phyloP scores from a whole-genome alignment of 148 eudicot species.

The Dysphania ambrosioides region DNA sequence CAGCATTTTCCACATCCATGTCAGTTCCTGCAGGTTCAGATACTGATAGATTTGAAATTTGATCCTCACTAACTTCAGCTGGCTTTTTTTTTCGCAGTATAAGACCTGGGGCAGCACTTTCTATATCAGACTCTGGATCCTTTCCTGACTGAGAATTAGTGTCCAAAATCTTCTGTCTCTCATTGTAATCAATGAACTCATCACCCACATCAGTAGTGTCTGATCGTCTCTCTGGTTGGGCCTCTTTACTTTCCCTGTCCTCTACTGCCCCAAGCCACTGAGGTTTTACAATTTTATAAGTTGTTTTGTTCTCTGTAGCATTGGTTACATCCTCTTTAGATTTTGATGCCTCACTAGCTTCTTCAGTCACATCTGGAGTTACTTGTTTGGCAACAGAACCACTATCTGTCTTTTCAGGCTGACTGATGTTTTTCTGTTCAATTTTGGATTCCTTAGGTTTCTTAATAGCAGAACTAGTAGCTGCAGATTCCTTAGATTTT shows the following conservation, averaged over 20 bases:
- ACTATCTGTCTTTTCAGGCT: constrained; percentile 31
- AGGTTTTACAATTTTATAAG: constrained; percentile 61
- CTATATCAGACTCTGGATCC: constrained; percentile 43
- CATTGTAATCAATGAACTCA: constrained; percentile 84
- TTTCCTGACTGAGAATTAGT: constrained; percentile 18
- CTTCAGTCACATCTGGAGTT: constrained; percentile 17
- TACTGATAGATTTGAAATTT: constrained; percentile 32
- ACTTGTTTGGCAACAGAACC: constrained; percentile 33
- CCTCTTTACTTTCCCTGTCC: constrained; percentile 44
- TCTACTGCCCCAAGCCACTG: constrained; percentile 99
- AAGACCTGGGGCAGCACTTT: constrained; percentile 89
- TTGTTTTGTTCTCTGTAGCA: constrained; percentile 36
- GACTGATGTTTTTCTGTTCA: constrained; percentile 27
- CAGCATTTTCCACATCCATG: constrained; percentile 66
- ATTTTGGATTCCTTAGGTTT: constrained; percentile 26
- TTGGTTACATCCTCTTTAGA: constrained; percentile 30
- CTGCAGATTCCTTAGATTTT: constrained; percentile 26
- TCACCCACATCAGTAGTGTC: constrained; percentile 46
- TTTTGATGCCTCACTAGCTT: constrained; percentile 33
- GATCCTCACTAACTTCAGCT: constrained; percentile 25
- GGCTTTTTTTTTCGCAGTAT: constrained; percentile 82
- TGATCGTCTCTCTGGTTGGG: constrained; percentile 29
- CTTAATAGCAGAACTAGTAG: constrained; percentile 26
- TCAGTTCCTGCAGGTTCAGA: constrained; percentile 32
- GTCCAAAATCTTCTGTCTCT: constrained; percentile 58